These are phyloP conservation scores for Teunomyces tritomae DNA, from an alignment of 805 yeast species.

Conservation along the genomic window DNA sequence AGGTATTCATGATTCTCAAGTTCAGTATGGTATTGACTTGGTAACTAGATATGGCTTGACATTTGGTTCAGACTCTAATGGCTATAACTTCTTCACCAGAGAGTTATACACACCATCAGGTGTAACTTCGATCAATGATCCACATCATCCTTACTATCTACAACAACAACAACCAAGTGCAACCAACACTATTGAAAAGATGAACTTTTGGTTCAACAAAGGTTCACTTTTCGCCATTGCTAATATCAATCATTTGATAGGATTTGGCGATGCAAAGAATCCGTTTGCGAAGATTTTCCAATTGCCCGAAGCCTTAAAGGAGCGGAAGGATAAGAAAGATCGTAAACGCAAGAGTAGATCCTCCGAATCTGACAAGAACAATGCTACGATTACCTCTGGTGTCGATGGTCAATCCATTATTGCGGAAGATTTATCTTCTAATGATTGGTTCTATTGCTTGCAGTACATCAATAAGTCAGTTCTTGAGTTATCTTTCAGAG, in stretches of 20 bases:
- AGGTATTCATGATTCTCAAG: conserved; percentile 41
- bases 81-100: conserved; percentile 58
- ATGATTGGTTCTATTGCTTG: conserved; percentile 58
- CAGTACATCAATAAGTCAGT: conserved; percentile 60
- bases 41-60: conserved; percentile 64
- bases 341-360: conserved; percentile 47
- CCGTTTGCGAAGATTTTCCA: conserved; percentile 76
- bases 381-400: conserved; percentile 13
- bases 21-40: conserved; percentile 55
- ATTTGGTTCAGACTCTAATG: conserved; percentile 65
- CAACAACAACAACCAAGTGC: conserved; percentile 15
- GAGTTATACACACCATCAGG: conserved; percentile 36
- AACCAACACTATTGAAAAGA: conserved; percentile 42
- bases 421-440: conserved; percentile 33
- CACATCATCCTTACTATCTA: conserved; percentile 32
- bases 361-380: conserved; percentile 15
- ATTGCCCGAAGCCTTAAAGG: conserved; percentile 68
- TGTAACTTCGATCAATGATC: conserved; percentile 26
- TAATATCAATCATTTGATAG: conserved; percentile 70
- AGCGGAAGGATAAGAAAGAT: conserved; percentile 70
- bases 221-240: conserved; percentile 74
- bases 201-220: conserved; percentile 74
- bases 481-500: conserved; percentile 64
- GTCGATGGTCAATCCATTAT: conserved; percentile 29
- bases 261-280: conserved; percentile 72